Evolutionary conservation across 164 flowering plant genomes (phyloP), one percentile per base, ranked within the genome.

Genomic region (Saururus chinensis): DNA sequence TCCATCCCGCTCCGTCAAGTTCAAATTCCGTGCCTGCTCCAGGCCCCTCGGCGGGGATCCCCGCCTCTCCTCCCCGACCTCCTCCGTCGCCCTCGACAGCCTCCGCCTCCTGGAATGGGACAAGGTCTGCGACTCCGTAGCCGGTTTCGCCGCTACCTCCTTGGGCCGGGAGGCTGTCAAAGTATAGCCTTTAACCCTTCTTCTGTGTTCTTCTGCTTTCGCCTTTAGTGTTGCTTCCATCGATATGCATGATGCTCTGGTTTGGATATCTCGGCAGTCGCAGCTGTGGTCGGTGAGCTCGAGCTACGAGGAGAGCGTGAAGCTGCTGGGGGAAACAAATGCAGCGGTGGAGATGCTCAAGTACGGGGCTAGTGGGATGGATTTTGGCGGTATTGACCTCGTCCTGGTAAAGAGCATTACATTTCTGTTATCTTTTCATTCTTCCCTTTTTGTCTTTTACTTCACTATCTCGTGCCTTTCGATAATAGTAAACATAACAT

Each of bases 21-120:
- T 53, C 56, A 53, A 20, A 53, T 21, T n/a, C 56, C 56, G 24
- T 6, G 56, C 35, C 25, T 24, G 30, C 35, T 45, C 11, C 49
- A 45, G 17, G 9, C 14, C 35, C 30, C 17, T 30, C 25, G 30
- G 8, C 62, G 9, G 40, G 24, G 30, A 61, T 21, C 20, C 30
- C 79, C 5, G 67, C 82, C 17, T 67, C 77, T 45, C 69, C 73
- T 53, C 48, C 59, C 25, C 68, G 80, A 56, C 81, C 82, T n/a
- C 71, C 86, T 92, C 54, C 73, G 82, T 62, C 75, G 85, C 19
- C 63, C 17, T 59, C 26, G 69, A 81, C 60, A 82, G 81, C 70
- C 86, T 88, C 54, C 73, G 82, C 64, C 75, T 86, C 19, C 63
- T 92, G 62, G 87, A 86, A 71, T 92, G 98, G 98, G 96, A 88